phyloP scores from a whole-genome alignment of 2,329 filamentous ascomycete genomes.

The Aaosphaeria arxii region DNA sequence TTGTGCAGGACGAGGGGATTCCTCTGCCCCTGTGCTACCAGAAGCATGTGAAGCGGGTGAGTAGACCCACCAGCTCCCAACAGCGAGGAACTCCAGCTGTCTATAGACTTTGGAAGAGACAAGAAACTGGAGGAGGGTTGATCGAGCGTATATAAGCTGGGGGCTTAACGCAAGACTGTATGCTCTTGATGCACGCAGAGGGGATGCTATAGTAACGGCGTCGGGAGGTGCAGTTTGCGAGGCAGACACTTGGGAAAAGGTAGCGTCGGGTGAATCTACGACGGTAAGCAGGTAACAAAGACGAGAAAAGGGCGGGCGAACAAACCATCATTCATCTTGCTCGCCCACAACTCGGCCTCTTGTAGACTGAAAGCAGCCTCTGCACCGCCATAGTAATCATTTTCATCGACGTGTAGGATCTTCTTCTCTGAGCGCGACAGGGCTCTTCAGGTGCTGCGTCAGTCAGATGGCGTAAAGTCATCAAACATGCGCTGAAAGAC shows the following conservation, averaged over 20 bases:
- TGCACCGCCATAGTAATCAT: constrained; percentile 81
- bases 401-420: constrained; percentile 83
- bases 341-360: constrained; percentile 75
- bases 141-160: constrained; percentile 81
- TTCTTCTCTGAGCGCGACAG: constrained; percentile 90
- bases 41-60: constrained; percentile 24
- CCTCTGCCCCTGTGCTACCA: background rate
- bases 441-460: constrained; percentile 71
- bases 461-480: constrained; percentile 60
- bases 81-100: constrained; percentile 89
- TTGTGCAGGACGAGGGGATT: constrained; percentile 13
- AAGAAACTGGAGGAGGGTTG: constrained; percentile 71
- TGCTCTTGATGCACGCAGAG: constrained; percentile 63
- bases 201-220: constrained; percentile 23
- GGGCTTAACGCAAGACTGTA: constrained; percentile 85
- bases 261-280: constrained; percentile 14
- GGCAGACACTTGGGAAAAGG: constrained; percentile 32
- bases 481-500: constrained; percentile 18
- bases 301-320: constrained; percentile 6
- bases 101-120: constrained; percentile 87
- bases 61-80: constrained; percentile 88
- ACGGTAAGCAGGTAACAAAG: background rate
- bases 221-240: constrained; percentile 18
- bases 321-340: constrained; percentile 38
- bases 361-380: constrained; percentile 84